Percentiles rank a stretch among this genome's conserved stretches.
These are phyloP conservation scores for Microdochium bolleyi DNA, from an alignment of 2,329 filamentous ascomycete species.

Conservation along the genomic window DNA sequence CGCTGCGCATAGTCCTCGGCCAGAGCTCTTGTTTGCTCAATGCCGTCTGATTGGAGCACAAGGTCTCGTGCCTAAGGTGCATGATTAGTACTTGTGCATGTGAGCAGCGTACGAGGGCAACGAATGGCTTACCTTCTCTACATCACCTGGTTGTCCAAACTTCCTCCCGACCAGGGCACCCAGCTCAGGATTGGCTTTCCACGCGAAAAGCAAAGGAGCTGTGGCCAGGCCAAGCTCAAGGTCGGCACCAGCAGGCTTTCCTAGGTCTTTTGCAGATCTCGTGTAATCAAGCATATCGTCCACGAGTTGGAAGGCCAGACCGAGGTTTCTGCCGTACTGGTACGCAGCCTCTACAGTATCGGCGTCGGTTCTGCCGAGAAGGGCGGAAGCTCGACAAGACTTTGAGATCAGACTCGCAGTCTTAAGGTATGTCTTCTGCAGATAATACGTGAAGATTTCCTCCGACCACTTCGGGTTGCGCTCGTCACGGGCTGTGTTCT, in stretches of 20 bases:
- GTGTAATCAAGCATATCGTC: slow-evolving; percentile 99
- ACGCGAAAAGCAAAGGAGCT: slow-evolving; percentile 88
- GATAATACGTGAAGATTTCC: slow-evolving; percentile 83
- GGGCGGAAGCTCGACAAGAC: slow-evolving; percentile 81
- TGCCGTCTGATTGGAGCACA: slow-evolving; percentile 74
- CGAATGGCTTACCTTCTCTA: slow-evolving; percentile 58
- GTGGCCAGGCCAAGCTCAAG: slow-evolving; percentile 89
- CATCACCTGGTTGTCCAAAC: slow-evolving; percentile 77
- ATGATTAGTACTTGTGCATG: slow-evolving; percentile 5
- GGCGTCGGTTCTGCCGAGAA: slow-evolving; percentile 70
- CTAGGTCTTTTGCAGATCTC: slow-evolving; percentile 72
- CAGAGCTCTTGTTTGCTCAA: slow-evolving; percentile 84
- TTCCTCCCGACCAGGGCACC: slow-evolving; percentile 87
- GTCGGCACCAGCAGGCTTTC: slow-evolving; percentile 92
- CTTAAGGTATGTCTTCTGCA: slow-evolving; percentile 98
- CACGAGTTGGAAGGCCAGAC: slow-evolving; percentile 91
- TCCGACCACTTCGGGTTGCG: slow-evolving; percentile 77
- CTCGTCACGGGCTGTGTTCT: slow-evolving; percentile 90
- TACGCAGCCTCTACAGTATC: slow-evolving; percentile 88
- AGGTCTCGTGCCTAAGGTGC: slow-evolving; percentile 70
- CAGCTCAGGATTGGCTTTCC: slow-evolving; percentile 80
- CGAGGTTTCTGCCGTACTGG: slow-evolving; percentile 84
- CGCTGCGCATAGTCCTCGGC: slow-evolving; percentile 87
- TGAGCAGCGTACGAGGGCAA: slow-evolving; percentile 1
- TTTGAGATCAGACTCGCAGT: slow-evolving; percentile 94